Evolutionary conservation across 2,329 filamentous ascomycete genomes (phyloP), one percentile per base, ranked within the genome.

Genomic region (Chaetomiaceae sp.): DNA sequence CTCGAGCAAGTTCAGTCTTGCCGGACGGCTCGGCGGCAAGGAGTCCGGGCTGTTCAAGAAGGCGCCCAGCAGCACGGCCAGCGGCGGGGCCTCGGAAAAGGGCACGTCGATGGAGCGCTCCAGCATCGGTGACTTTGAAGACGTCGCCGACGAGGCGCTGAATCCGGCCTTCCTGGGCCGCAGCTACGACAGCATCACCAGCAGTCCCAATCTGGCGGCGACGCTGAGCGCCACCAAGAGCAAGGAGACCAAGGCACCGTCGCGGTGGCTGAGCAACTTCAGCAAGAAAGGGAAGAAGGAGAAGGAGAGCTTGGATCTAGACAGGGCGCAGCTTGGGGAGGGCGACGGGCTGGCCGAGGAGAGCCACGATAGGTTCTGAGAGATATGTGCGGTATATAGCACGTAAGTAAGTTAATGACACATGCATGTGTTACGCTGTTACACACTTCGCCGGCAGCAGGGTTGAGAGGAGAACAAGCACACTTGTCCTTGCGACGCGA

Each of bases 1-100:
- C 60, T 79, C 78, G 6, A 74, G 77, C 62, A 83, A 83, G 65
- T 83, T 83, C 60, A 78, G 77, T 61, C 67, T 83, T 49, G 73
- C 79, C 11, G 78, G 77, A 39, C 63, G 76, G 48, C 58, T 76
- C 61, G 51, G 69, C 60, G 70, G 71, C 42, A 83, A 79, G 57
- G 74, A 76, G 38, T 71, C 72, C 22, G 62, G 67, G 9, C 63
- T 78, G 20, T 79, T 78, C 55, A 79, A 82, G 68, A 82, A 81
- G 57, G 75, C 51, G 3, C 54, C 57, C 9, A 54, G 57, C 43
- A 59, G 74, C 3, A 68, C 74, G 6, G 72, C 76, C 38, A 81
- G 76, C 59, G 69, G 73, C 14, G 71, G 72, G 39, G 75, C 77
- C 55, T 78, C 75, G 42, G 79, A 83, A 44, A 73, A 73, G 59